Conservation (phyloP, 2,329 filamentous ascomycete genomes). For the Gyromitra esculenta region DNA sequence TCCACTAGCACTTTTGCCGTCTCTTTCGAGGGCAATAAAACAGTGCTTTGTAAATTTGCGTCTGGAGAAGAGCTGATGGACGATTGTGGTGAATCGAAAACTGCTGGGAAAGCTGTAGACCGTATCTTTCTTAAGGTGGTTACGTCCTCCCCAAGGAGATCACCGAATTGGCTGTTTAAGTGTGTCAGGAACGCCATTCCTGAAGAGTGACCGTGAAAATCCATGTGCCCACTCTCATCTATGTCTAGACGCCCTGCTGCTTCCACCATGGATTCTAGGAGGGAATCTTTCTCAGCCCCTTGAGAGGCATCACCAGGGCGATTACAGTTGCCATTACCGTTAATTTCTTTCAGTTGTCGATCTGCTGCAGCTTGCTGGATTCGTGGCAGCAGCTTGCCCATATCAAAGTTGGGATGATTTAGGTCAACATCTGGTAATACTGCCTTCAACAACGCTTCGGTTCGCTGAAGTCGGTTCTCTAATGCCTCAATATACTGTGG, state of each 20-base stretch:
- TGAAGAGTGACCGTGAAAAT: slow-evolving; percentile 94
- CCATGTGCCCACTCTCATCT: slow-evolving; percentile 84
- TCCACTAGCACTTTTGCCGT: slow-evolving; percentile 69
- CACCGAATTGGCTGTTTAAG: slow-evolving; percentile 87
- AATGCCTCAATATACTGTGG: slow-evolving; percentile 93
- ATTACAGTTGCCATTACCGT: slow-evolving; percentile 2
- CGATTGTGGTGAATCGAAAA: slow-evolving; percentile 76
- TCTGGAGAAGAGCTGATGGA: slow-evolving; percentile 72
- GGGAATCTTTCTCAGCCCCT: slow-evolving; percentile 69
- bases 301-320: slow-evolving; percentile 27
- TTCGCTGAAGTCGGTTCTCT: slow-evolving; percentile 82
- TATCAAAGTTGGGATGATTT: slow-evolving; percentile 83
- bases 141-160: slow-evolving; percentile 73
- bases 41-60: slow-evolving; percentile 49
- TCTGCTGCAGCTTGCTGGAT: slow-evolving; percentile 52
- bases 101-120: slow-evolving; percentile 68
- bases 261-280: slow-evolving; percentile 93
- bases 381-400: slow-evolving; percentile 65
- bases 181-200: slow-evolving; percentile 86
- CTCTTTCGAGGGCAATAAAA: slow-evolving; percentile 61
- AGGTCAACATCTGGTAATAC: slow-evolving; percentile 86
- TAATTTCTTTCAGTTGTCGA: slow-evolving; percentile 51
- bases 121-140: slow-evolving; percentile 62
- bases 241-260: slow-evolving; percentile 90
- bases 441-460: slow-evolving; percentile 79